Evolutionary conservation across 768 basidiomycete genomes (phyloP).

Genomic region (Boletus sensibilis): DNA sequence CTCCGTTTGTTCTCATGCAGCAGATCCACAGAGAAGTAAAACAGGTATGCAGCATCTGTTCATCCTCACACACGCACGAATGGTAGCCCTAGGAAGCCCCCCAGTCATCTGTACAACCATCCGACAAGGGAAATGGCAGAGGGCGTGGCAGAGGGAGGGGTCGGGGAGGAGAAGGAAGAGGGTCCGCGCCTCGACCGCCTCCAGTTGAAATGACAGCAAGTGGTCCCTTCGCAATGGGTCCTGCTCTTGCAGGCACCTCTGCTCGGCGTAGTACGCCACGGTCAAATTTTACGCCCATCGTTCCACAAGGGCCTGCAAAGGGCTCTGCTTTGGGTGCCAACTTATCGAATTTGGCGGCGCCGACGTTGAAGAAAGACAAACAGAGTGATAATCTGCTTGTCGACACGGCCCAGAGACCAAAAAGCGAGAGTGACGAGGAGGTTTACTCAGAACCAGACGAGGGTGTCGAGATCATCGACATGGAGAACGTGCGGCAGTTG

Average conservation of each 20-base stretch:
- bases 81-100: constrained; percentile 46
- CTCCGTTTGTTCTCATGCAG: constrained; percentile 9
- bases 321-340: constrained; percentile 44
- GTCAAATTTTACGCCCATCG: constrained; percentile 54
- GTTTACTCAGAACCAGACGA: constrained; percentile 86
- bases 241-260: constrained; percentile 61
- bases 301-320: constrained; percentile 40
- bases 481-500: constrained; percentile 72
- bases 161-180: constrained; percentile 53
- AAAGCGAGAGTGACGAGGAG: constrained; percentile 53
- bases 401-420: constrained; percentile 30
- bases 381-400: constrained; percentile 26
- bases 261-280: constrained; percentile 50
- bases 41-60: constrained; percentile 43
- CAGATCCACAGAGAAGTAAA: constrained; percentile 55
- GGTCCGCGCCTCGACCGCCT: constrained; percentile 43
- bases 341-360: constrained; percentile 49
- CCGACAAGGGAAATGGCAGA: constrained; percentile 43
- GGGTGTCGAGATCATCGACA: constrained; percentile 83
- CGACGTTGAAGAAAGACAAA: constrained; percentile 49
- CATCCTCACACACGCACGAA: constrained; percentile 1
- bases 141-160: constrained; percentile 51
- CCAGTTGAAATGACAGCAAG: constrained; percentile 77
- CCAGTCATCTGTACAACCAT: constrained; percentile 33
- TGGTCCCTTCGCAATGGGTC: constrained; percentile 87